Conservation (phyloP, 208 protist species). For the Trypanosoma lewisi region DNA sequence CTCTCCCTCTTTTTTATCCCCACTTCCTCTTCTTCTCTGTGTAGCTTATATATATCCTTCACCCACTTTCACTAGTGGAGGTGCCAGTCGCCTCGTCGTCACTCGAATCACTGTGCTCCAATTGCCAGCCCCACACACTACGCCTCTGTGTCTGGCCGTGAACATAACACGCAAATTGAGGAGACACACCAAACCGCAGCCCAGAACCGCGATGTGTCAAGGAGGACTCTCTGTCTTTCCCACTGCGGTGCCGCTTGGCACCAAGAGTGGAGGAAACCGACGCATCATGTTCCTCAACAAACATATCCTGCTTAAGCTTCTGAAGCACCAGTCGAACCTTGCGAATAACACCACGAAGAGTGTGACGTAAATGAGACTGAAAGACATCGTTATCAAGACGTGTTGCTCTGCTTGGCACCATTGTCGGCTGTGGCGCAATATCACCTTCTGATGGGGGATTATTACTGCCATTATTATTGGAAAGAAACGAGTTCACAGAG, state of each 20-base stretch:
- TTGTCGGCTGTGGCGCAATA: not conserved
- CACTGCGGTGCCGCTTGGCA: slow-evolving; percentile 3
- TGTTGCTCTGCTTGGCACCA: not conserved
- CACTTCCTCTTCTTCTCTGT: not conserved
- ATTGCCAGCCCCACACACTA: slow-evolving; percentile 8
- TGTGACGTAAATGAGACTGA: slow-evolving; percentile 1
- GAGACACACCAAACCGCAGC: slow-evolving; percentile 4
- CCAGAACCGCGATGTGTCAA: not conserved
- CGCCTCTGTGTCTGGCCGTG: not conserved
- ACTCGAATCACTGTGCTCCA: slow-evolving; percentile 7
- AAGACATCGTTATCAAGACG: not conserved
- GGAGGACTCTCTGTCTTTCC: not conserved
- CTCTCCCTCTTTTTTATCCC: not conserved
- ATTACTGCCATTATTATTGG: too few relatives aligned
- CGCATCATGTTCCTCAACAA: not conserved
- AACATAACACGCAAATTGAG: slow-evolving; percentile 9
- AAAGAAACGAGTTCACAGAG: slow-evolving; percentile 7
- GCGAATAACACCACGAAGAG: slow-evolving; percentile 21
- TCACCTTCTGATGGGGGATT: not conserved
- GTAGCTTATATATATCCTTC: not conserved
- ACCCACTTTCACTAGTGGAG: not conserved
- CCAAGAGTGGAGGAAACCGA: not conserved
- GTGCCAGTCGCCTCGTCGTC: slow-evolving; percentile 13
- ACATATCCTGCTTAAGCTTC: slow-evolving; percentile 12
- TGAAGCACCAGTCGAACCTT: slow-evolving; percentile 11